Conservation (phyloP, 768 basidiomycete species). For the Clathrus columnatus region DNA sequence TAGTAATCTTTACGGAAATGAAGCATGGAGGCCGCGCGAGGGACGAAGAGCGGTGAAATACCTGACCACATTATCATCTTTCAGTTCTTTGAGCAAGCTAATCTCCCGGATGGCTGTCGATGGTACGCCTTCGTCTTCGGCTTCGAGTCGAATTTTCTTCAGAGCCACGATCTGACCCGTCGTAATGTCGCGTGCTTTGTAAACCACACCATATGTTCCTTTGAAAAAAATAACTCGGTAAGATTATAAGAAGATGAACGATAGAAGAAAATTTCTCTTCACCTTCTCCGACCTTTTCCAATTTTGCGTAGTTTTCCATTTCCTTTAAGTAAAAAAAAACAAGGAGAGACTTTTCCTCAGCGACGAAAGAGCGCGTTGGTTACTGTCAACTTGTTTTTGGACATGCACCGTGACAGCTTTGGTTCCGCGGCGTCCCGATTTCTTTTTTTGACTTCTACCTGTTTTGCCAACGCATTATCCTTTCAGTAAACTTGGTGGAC, state of each 20-base stretch:
- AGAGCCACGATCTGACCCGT: slow-evolving; percentile 85
- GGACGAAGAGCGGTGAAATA: slow-evolving; percentile 21
- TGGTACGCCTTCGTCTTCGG: slow-evolving; percentile 98
- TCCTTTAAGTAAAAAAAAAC: slow-evolving; percentile 2
- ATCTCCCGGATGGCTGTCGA: slow-evolving; percentile 98
- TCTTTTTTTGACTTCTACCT: neutral
- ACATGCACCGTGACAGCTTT: neutral
- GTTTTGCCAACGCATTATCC: slow-evolving; percentile 6
- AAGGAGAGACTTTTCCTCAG: neutral
- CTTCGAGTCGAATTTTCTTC: slow-evolving; percentile 98
- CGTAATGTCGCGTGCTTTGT: slow-evolving; percentile 83
- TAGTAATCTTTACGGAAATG: slow-evolving; percentile 58
- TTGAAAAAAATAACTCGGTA: slow-evolving; percentile 7
- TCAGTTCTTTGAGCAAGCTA: slow-evolving; percentile 91
- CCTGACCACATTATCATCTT: slow-evolving; percentile 94
- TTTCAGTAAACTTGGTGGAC: neutral
- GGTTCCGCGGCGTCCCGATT: slow-evolving; percentile 4
- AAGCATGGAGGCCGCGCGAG: neutral
- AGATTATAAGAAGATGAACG: slow-evolving; percentile 10
- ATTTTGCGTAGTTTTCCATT: slow-evolving; percentile 78
- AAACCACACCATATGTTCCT: slow-evolving; percentile 99
- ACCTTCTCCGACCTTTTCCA: slow-evolving; percentile 91
- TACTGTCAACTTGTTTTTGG: neutral
- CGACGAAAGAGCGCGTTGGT: neutral
- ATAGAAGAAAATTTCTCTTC: too few relatives aligned